phyloP scores from a whole-genome alignment of 139 green algal species.

The Eudorina sp. region DNA sequence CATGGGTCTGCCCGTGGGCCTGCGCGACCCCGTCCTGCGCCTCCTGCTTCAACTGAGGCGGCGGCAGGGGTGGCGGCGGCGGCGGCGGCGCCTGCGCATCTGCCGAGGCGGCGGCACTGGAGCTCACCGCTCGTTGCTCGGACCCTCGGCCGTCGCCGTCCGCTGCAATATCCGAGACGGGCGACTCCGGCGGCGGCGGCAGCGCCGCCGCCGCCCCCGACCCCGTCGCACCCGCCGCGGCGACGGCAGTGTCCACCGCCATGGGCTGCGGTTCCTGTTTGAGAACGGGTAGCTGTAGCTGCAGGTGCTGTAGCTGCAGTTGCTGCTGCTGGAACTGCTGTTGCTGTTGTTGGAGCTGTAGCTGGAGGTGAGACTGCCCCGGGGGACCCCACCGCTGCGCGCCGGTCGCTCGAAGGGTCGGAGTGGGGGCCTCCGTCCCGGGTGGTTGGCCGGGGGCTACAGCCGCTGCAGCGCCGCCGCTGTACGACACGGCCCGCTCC shows the following conservation, averaged over 20 bases:
- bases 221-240: not conserved
- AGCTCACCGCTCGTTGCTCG: not conserved
- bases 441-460: too few relatives aligned
- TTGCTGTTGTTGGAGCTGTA: not conserved
- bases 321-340: constrained; percentile 4
- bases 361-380: too few relatives aligned
- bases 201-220: not conserved
- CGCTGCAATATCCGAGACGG: not conserved
- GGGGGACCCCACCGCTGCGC: too few relatives aligned
- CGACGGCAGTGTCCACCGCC: too few relatives aligned
- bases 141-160: not conserved
- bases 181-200: constrained; percentile 39
- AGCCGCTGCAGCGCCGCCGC: not conserved
- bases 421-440: too few relatives aligned
- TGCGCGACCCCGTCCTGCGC: not conserved
- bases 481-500: not conserved
- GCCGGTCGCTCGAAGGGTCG: too few relatives aligned
- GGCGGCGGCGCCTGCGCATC: not conserved
- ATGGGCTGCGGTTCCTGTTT: too few relatives aligned
- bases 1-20: not conserved
- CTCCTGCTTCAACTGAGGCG: not conserved
- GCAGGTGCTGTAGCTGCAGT: too few relatives aligned
- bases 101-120: not conserved
- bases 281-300: too few relatives aligned
- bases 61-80: not conserved